phyloP scores from a whole-genome alignment of 495 filamentous ascomycete genomes.

The Letharia lupina region DNA sequence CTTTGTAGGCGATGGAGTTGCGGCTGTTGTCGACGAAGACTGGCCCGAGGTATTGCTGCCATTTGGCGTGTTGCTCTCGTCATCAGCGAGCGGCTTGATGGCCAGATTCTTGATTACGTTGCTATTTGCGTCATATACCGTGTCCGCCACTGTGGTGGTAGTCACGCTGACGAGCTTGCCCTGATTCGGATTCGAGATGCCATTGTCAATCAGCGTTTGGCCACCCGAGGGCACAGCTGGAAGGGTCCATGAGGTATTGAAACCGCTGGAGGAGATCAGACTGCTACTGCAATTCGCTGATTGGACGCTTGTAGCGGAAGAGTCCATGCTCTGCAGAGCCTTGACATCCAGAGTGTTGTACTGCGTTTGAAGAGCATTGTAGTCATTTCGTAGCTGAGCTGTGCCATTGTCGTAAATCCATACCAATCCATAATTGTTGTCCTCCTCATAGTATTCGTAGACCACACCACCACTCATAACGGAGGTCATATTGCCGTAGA shows the following conservation, averaged over 20 bases:
- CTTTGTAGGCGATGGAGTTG: slow-evolving; percentile 13
- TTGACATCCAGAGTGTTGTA: slow-evolving; percentile 64
- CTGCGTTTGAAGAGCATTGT: slow-evolving; percentile 63
- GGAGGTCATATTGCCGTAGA: slow-evolving; percentile 79
- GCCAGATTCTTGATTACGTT: slow-evolving; percentile 43
- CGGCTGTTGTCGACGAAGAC: slow-evolving; percentile 1
- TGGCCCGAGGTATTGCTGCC: slow-evolving; percentile 31
- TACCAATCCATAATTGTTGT: slow-evolving; percentile 73
- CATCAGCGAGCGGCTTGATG: slow-evolving; percentile 43
- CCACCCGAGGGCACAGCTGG: slow-evolving; percentile 48
- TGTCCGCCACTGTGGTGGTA: slow-evolving; percentile 41
- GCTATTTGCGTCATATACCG: slow-evolving; percentile 49
- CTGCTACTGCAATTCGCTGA: slow-evolving; percentile 50
- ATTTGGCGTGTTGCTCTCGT: slow-evolving; percentile 47
- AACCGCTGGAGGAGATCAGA: slow-evolving; percentile 54
- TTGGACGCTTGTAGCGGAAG: slow-evolving; percentile 41
- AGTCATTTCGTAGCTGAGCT: slow-evolving; percentile 60
- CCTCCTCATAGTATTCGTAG: slow-evolving; percentile 77
- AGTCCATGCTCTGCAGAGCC: slow-evolving; percentile 50
- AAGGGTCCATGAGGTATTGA: slow-evolving; percentile 69
- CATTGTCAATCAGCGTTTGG: slow-evolving; percentile 44
- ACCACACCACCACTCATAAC: slow-evolving; percentile 81
- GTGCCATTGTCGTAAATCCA: slow-evolving; percentile 55
- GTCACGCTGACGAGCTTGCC: slow-evolving; percentile 54
- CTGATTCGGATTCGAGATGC: slow-evolving; percentile 41